phyloP scores from a whole-genome alignment of 169 alveolate species.

The Besnoitia besnoiti region DNA sequence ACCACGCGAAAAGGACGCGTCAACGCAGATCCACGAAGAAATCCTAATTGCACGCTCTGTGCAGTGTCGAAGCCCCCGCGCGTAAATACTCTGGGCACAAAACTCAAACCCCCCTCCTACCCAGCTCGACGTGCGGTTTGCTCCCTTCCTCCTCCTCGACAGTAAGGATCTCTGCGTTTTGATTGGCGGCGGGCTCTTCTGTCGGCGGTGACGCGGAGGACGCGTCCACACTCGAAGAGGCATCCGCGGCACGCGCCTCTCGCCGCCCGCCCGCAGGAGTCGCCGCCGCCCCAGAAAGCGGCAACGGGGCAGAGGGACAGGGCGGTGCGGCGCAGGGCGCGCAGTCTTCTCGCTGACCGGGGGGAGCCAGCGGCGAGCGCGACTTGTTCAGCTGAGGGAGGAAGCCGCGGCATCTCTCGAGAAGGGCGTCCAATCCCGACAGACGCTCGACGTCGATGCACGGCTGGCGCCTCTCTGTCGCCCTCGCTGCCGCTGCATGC shows the following conservation, averaged over 20 bases:
- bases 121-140: neutral
- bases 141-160: neutral
- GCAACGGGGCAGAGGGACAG: neutral
- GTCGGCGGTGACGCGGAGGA: neutral
- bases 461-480: too few relatives aligned
- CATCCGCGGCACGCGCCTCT: neutral
- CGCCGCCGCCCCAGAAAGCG: slow-evolving; percentile 14
- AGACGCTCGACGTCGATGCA: too few relatives aligned
- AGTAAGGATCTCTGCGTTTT: neutral
- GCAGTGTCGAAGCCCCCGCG: too few relatives aligned
- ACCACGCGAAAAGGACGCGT: too few relatives aligned
- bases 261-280: neutral
- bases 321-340: neutral
- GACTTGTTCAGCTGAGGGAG: too few relatives aligned
- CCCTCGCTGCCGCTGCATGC: neutral
- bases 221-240: too few relatives aligned
- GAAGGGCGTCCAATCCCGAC: neutral
- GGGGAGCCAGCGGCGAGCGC: too few relatives aligned
- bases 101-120: neutral
- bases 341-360: too few relatives aligned
- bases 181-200: neutral
- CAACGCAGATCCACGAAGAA: too few relatives aligned
- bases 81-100: neutral
- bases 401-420: neutral
- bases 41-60: too few relatives aligned